phyloP scores from a whole-genome alignment of 2,329 filamentous ascomycete genomes.

The Trichoderma oligosporum region DNA sequence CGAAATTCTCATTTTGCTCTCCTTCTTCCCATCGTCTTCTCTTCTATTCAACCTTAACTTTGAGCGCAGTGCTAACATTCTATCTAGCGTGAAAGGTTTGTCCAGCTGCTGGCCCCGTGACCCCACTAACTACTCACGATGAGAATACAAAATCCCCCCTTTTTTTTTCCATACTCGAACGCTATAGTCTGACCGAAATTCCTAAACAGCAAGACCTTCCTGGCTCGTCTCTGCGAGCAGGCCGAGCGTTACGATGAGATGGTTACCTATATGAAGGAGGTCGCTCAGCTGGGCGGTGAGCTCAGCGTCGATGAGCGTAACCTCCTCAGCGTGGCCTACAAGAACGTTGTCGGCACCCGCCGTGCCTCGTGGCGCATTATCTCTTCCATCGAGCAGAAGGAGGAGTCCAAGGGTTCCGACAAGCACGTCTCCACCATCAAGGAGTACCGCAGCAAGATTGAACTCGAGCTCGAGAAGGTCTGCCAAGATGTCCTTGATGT shows the following conservation, averaged over 20 bases:
- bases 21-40: conserved; percentile 16
- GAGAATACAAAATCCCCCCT: conserved; percentile 8
- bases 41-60: background rate
- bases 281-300: conserved; percentile 80
- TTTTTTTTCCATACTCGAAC: background rate
- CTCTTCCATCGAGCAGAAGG: conserved; percentile 99
- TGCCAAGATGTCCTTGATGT: conserved; percentile 98
- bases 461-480: conserved; percentile 93
- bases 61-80: conserved; percentile 35
- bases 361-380: conserved; percentile 99
- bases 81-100: conserved; percentile 66
- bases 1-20: background rate
- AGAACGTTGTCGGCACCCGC: conserved; percentile 98
- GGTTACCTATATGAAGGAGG: conserved; percentile 99
- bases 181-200: conserved; percentile 16
- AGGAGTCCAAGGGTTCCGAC: conserved; percentile 96
- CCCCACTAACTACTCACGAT: conserved; percentile 19
- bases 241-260: conserved; percentile 99
- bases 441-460: conserved; percentile 98
- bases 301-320: conserved; percentile 97
- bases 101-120: conserved; percentile 24
- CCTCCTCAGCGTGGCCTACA: conserved; percentile 97
- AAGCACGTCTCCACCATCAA: conserved; percentile 93
- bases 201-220: conserved; percentile 87
- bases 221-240: conserved; percentile 99